A percentile compares a stretch with the other conserved stretches of the same genome.
Conservation (phyloP, 148 eudicot genomes). For the Diospyros lotus region DNA sequence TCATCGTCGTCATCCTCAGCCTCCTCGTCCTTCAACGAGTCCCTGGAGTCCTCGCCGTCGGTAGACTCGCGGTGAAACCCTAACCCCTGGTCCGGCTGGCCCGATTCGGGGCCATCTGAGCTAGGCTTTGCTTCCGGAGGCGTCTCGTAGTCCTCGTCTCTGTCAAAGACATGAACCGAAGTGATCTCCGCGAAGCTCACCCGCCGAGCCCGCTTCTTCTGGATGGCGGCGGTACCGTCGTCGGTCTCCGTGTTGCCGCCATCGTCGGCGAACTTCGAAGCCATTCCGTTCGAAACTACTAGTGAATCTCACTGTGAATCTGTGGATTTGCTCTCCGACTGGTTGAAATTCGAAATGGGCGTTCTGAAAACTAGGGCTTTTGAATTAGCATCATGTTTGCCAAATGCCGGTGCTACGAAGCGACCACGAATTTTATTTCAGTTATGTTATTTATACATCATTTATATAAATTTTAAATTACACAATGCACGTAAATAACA, state of each 20-base stretch:
- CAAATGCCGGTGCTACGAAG: background rate
- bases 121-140: constrained; percentile 28
- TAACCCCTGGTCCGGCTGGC: constrained; percentile 6
- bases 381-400: too few species aligned
- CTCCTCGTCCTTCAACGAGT: constrained; percentile 12
- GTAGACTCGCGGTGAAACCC: constrained; percentile 18
- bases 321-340: background rate
- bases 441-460: too few species aligned
- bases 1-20: constrained; percentile 4
- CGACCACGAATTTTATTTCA: too few species aligned
- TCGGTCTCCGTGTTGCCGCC: constrained; percentile 45
- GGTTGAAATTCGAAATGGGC: background rate
- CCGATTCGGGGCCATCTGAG: constrained; percentile 14
- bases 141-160: constrained; percentile 65
- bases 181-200: constrained; percentile 97
- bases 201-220: constrained; percentile 57
- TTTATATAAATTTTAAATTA: too few species aligned
- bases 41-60: constrained; percentile 36
- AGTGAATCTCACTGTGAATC: background rate
- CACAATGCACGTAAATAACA: too few species aligned
- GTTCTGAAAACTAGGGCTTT: constrained; percentile 4
- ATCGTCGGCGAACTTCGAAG: constrained; percentile 28
- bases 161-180: constrained; percentile 64
- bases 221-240: constrained; percentile 40
- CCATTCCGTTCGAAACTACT: constrained; percentile 15